These are phyloP conservation scores for Metarhizium sp. DNA, from an alignment of 2,329 filamentous ascomycete species.

Conservation along the genomic window DNA sequence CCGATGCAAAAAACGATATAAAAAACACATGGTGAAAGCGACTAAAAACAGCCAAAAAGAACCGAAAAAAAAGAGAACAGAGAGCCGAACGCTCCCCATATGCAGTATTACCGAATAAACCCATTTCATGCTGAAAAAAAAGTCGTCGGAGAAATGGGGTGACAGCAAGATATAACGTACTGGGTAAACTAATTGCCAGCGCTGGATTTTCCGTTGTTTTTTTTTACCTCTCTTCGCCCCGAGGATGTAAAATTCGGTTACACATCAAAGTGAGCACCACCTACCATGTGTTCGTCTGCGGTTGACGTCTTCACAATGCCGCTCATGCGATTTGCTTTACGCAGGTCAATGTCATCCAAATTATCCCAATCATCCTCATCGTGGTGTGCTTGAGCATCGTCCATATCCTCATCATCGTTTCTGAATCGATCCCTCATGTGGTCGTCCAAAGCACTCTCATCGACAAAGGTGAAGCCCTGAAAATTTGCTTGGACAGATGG, in stretches of 20 bases:
- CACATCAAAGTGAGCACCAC: constrained; percentile 53
- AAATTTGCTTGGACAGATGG: constrained; percentile 97
- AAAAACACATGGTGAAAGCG: background rate
- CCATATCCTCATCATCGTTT: constrained; percentile 50
- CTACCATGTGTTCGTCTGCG: constrained; percentile 56
- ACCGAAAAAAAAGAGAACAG: background rate
- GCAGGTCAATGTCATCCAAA: constrained; percentile 42
- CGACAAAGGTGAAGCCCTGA: constrained; percentile 97
- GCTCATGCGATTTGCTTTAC: constrained; percentile 52
- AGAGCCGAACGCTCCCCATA: constrained; percentile 1
- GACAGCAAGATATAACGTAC: background rate
- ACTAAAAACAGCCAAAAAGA: background rate
- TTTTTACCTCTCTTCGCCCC: background rate
- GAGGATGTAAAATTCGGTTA: constrained; percentile 23
- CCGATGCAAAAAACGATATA: constrained; percentile 15
- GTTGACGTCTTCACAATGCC: constrained; percentile 48
- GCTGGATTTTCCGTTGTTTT: background rate
- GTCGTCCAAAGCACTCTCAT: constrained; percentile 88
- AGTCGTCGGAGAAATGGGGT: background rate
- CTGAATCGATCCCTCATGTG: constrained; percentile 53
- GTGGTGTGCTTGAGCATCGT: constrained; percentile 35
- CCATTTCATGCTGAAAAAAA: constrained; percentile 5
- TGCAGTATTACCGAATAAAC: constrained; percentile 4
- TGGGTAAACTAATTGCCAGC: background rate
- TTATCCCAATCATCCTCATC: constrained; percentile 51